A percentile compares a stretch with the other conserved stretches of the same genome.
Evolutionary conservation across 495 filamentous ascomycete species (phyloP).

Genomic region (Bombardia bombarda): DNA sequence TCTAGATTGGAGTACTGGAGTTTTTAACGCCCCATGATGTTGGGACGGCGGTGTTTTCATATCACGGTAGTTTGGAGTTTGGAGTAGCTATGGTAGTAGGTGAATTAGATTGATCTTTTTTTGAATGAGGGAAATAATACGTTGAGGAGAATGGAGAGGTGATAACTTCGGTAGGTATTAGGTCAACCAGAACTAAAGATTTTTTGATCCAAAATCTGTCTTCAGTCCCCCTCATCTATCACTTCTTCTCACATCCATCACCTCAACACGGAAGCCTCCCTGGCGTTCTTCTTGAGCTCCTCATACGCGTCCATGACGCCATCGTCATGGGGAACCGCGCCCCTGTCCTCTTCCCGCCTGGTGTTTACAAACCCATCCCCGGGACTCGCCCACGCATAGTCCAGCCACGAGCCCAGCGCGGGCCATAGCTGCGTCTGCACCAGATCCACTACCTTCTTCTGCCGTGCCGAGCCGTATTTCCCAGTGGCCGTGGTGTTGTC

Average conservation of each 20-base stretch:
- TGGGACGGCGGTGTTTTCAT: no score
- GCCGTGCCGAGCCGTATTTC: constrained; percentile 46
- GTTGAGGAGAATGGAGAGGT: no score
- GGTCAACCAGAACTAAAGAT: no score
- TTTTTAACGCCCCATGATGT: no score
- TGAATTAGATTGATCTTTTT: background rate
- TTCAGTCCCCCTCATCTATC: no score
- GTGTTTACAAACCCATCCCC: constrained; percentile 51
- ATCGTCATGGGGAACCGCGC: constrained; percentile 18
- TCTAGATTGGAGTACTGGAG: no score
- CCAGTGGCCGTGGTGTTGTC: no score
- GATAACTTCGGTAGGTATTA: background rate
- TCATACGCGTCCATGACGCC: constrained; percentile 17
- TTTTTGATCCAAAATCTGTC: no score
- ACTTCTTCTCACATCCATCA: no score
- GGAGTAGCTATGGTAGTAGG: background rate
- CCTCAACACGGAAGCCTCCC: background rate
- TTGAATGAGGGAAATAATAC: no score
- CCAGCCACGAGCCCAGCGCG: constrained; percentile 60
- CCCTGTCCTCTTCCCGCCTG: constrained; percentile 14
- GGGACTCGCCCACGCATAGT: constrained; percentile 67
- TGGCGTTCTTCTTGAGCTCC: constrained; percentile 3
- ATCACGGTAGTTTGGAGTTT: background rate
- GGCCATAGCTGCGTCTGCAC: constrained; percentile 54
- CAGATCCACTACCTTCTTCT: constrained; percentile 50